Percentiles rank a stretch among this genome's conserved stretches.
Evolutionary conservation across 2,329 filamentous ascomycete species (phyloP).

Genomic region (Cordyceps fumosorosea): DNA sequence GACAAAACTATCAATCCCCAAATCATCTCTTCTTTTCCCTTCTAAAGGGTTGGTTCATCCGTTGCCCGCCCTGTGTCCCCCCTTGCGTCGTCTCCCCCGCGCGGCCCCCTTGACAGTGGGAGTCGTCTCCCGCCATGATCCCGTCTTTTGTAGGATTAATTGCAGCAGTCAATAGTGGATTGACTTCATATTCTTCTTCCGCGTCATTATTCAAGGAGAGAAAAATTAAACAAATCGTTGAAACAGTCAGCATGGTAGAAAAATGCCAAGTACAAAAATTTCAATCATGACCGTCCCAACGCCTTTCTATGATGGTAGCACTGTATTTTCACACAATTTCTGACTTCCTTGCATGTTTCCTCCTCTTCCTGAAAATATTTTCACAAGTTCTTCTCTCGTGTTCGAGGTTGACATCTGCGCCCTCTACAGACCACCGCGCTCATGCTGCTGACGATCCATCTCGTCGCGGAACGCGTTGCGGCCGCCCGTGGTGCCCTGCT

Average conservation of each 20-base stretch:
- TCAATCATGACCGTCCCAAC: slow-evolving; percentile 6
- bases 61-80: too few relatives aligned
- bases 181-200: neutral
- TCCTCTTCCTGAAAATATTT: neutral
- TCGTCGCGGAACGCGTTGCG: slow-evolving; percentile 45
- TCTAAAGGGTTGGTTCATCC: too few relatives aligned
- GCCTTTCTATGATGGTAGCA: neutral
- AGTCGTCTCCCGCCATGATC: too few relatives aligned
- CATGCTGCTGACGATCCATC: slow-evolving; percentile 39
- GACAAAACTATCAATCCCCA: too few relatives aligned
- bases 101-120: too few relatives aligned
- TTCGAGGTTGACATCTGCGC: neutral
- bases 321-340: neutral
- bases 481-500: slow-evolving; percentile 27
- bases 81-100: too few relatives aligned
- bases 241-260: slow-evolving; percentile 2
- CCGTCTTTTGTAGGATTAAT: too few relatives aligned
- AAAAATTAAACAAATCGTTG: neutral
- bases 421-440: slow-evolving; percentile 22
- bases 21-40: too few relatives aligned
- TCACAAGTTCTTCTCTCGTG: neutral
- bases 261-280: neutral
- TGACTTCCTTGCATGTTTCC: neutral
- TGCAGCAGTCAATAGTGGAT: neutral
- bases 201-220: neutral